Evolutionary conservation across 129 eudicot species (phyloP).

Genomic region (Pulicaria dysenterica): DNA sequence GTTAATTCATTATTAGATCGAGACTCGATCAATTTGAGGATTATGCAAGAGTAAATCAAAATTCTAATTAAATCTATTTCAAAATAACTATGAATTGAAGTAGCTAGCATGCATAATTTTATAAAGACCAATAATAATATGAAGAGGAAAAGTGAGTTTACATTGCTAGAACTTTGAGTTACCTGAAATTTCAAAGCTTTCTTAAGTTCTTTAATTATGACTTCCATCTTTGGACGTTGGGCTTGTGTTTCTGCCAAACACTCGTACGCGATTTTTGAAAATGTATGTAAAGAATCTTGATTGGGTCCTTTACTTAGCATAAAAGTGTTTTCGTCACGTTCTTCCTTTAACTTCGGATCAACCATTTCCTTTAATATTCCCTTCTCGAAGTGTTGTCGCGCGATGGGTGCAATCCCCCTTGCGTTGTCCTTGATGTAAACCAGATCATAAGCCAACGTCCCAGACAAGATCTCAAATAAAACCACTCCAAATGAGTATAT

Average conservation of each 20-base stretch:
- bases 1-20: no score
- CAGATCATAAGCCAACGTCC: no score
- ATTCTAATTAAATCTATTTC: background rate
- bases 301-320: conserved; percentile 1
- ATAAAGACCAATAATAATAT: background rate
- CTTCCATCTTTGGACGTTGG: background rate
- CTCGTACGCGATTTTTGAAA: background rate
- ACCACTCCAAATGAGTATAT: no score
- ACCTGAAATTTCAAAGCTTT: conserved; percentile 5
- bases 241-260: conserved; percentile 17
- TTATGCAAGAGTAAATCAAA: background rate
- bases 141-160: background rate
- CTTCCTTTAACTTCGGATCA: background rate
- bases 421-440: background rate
- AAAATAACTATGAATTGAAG: background rate
- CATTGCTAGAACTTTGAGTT: background rate
- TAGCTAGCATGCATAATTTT: no score
- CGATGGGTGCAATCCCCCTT: background rate
- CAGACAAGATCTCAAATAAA: no score
- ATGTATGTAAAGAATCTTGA: background rate
- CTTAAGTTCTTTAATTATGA: background rate
- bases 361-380: background rate
- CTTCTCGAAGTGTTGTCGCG: background rate
- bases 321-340: background rate
- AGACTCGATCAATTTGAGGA: background rate